Percentiles rank a stretch among this genome's conserved stretches.
Conservation (phyloP, 2,329 filamentous ascomycete species). For the Apiospora pterosperma region DNA sequence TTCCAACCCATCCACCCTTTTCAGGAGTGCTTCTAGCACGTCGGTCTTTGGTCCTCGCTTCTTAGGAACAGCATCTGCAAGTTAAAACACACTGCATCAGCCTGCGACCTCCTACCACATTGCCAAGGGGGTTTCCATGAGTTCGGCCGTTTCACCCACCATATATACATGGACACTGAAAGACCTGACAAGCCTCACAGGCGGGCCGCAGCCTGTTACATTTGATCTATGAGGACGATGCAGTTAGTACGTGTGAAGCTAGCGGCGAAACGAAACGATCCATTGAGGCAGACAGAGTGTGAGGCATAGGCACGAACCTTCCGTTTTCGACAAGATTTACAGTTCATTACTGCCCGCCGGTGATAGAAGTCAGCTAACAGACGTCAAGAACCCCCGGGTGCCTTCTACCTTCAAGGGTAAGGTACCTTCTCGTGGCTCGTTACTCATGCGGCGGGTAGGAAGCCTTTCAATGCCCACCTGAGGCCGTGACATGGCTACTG, state of each 20-base stretch:
- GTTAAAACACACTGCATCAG: background rate
- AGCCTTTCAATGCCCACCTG: slow-evolving; percentile 80
- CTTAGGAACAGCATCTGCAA: slow-evolving; percentile 78
- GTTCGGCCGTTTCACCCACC: slow-evolving; percentile 51
- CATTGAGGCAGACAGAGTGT: background rate
- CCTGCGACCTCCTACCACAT: background rate
- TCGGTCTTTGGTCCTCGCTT: slow-evolving; percentile 89
- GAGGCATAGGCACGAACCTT: slow-evolving; percentile 57
- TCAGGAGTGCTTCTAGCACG: slow-evolving; percentile 78
- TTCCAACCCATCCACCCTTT: slow-evolving; percentile 81
- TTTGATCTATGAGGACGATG: slow-evolving; percentile 64
- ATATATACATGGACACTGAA: slow-evolving; percentile 84
- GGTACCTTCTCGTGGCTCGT: slow-evolving; percentile 53
- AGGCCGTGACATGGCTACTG: slow-evolving; percentile 63
- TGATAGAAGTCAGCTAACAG: background rate
- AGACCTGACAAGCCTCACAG: slow-evolving; percentile 86
- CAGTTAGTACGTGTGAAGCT: slow-evolving; percentile 16
- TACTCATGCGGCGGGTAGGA: slow-evolving; percentile 65
- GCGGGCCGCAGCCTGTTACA: slow-evolving; percentile 82
- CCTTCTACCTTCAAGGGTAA: background rate
- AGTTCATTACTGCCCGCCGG: slow-evolving; percentile 63
- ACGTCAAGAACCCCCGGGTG: background rate
- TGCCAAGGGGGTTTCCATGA: background rate
- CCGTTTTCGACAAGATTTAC: slow-evolving; percentile 88
- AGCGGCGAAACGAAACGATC: slow-evolving; percentile 7